Base-by-base conservation (phyloP, 768 basidiomycete genomes). In the Royoungia palumana region DNA sequence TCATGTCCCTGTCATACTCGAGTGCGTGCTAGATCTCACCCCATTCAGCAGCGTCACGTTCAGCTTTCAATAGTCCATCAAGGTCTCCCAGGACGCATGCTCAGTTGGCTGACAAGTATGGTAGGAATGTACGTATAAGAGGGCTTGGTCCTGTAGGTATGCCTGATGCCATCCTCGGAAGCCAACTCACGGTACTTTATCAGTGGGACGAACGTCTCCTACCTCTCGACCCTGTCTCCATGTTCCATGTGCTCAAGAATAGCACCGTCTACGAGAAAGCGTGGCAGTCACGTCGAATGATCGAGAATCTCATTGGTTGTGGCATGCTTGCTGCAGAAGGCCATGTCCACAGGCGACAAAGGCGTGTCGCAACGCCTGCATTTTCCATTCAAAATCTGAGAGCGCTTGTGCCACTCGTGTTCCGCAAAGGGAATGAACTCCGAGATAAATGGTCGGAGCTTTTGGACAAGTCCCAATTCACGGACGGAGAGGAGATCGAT, bases 321-420 rank as follows among this genome's bases (percentile, higher is more conserved):
- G 93, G 88, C 2, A 81, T 90, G 82, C 78, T 91, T 21, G 80
- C 85, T 14, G 83, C 87, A 4, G 89, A 91, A 62, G 88, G 89
- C 1, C 72, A 77, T 20, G 72, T 82, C 13, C 90, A 95, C 69
- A 87, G 79, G 56, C 83, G 89, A 30, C 92, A 93, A 66, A 75
- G 88, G 49, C 78, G 86, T 42, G 83, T 91, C 19, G 82, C 79
- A 2, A 83, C 81, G 0, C 85, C 89, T 7, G 88, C 87, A 0
- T 90, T 92, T 65, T 89, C 87, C 5, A 71, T 80, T n/a, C 86
- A 89, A 60, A 88, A 88, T 54, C 62, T 91, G 68, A 78, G 82
- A 32, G 81, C 76, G 4, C 73, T 91, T 17, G 75, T 86, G 6
- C 88, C 89, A 0, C 68, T 90, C 16, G 81, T 87, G 3, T 87